Conservation (phyloP, 495 filamentous ascomycete species). For the Pyrenula massariospora region DNA sequence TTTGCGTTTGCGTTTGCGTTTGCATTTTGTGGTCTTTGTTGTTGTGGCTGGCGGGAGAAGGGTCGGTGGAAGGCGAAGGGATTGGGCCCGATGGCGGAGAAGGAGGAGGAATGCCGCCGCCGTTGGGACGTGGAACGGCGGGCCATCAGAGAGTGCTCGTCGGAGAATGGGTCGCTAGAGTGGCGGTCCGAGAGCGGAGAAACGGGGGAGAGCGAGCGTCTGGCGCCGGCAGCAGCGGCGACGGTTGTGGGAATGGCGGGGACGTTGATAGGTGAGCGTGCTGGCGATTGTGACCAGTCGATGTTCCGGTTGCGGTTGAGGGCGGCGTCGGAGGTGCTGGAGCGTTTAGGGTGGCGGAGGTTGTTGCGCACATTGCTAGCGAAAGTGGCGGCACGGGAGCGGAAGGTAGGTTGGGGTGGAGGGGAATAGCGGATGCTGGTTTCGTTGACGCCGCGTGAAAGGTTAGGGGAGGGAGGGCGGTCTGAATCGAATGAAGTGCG, state of each 20-base stretch:
- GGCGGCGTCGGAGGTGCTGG: neutral
- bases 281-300: no score
- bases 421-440: neutral
- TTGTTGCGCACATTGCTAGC: neutral
- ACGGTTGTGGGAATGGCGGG: neutral
- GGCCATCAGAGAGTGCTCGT: neutral
- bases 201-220: neutral
- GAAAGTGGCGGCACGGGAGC: neutral
- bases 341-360: neutral
- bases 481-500: neutral
- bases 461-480: neutral
- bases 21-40: neutral
- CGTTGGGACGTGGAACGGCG: neutral
- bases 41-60: neutral
- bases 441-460: neutral
- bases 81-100: neutral
- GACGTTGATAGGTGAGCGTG: neutral
- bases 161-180: neutral
- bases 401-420: neutral
- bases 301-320: no score
- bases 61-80: neutral
- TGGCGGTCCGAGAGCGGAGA: neutral
- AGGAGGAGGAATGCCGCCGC: neutral
- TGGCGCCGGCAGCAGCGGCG: neutral
- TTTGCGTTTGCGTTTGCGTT: no score